Evolutionary conservation across 2,329 filamentous ascomycete genomes (phyloP).

Genomic region (Juglanconis sp.): DNA sequence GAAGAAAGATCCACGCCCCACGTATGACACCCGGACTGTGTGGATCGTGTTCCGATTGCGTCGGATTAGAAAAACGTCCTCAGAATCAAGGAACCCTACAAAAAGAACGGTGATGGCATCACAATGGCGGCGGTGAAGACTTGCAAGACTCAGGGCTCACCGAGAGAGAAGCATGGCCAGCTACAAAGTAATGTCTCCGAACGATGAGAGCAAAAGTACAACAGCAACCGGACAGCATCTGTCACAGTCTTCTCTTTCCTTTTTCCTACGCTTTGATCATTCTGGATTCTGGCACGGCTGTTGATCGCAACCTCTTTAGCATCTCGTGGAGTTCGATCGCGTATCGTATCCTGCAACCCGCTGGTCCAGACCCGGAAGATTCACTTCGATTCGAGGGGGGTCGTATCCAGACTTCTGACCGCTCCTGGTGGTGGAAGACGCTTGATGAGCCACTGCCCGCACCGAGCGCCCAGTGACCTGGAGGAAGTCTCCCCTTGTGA

Average conservation of each 20-base stretch:
- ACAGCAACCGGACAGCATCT: not conserved
- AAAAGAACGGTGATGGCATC: not conserved
- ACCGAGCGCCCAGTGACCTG: not conserved
- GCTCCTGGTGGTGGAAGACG: constrained; percentile 1
- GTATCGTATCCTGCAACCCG: not conserved
- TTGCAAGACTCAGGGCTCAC: not conserved
- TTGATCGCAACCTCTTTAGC: not conserved
- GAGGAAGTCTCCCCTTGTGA: constrained; percentile 11
- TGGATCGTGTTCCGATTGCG: constrained; percentile 12
- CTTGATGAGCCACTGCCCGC: constrained; percentile 2
- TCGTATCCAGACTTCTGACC: constrained; percentile 9
- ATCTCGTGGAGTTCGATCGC: not conserved
- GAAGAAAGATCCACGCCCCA: constrained; percentile 15
- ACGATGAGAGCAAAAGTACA: not conserved
- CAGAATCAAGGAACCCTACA: not conserved
- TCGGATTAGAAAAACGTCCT: not conserved
- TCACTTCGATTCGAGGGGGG: not conserved
- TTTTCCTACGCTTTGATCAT: not conserved
- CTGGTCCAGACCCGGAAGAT: not conserved
- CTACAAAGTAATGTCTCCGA: not conserved
- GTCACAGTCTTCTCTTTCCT: not conserved
- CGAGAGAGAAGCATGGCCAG: not conserved
- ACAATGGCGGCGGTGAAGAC: not conserved
- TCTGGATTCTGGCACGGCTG: not conserved
- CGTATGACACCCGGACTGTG: constrained; percentile 12